Percentiles rank a stretch among this genome's conserved stretches.
phyloP scores from a whole-genome alignment of 2,329 filamentous ascomycete genomes.

The Fusarium abutilonis region DNA sequence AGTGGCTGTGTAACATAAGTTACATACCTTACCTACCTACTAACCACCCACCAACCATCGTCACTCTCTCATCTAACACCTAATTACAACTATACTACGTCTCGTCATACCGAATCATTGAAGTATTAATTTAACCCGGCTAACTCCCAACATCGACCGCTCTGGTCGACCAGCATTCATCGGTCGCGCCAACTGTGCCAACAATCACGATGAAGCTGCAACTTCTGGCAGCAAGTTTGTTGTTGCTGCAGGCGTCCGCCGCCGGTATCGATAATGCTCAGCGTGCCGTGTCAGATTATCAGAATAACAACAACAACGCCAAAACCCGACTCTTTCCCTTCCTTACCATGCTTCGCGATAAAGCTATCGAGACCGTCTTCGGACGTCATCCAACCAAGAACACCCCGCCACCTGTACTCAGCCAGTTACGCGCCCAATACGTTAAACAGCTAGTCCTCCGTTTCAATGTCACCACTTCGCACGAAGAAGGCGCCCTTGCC shows the following conservation, averaged over 20 bases:
- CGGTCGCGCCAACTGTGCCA: constrained; percentile 12
- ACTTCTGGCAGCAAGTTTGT: constrained; percentile 38
- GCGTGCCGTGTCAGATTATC: constrained; percentile 32
- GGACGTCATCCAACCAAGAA: constrained; percentile 54
- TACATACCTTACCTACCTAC: too few relatives aligned
- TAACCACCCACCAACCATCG: too few relatives aligned
- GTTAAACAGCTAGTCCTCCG: constrained; percentile 86
- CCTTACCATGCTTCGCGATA: constrained; percentile 62
- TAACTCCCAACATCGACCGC: not conserved
- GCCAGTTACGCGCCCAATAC: constrained; percentile 63
- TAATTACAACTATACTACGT: too few relatives aligned
- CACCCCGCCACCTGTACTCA: constrained; percentile 40
- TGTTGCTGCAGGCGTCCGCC: constrained; percentile 45
- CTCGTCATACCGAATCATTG: too few relatives aligned
- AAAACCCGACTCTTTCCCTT: constrained; percentile 56
- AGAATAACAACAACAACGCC: constrained; percentile 25
- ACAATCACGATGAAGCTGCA: constrained; percentile 42
- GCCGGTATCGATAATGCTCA: constrained; percentile 46
- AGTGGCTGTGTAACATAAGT: too few relatives aligned
- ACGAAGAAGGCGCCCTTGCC: constrained; percentile 76
- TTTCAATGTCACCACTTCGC: constrained; percentile 77
- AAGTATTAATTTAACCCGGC: too few relatives aligned
- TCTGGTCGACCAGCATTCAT: constrained; percentile 5
- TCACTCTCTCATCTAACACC: too few relatives aligned
- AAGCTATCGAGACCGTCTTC: constrained; percentile 61